A percentile compares a stretch with the other conserved stretches of the same genome.
These are phyloP conservation scores for Scedosporium aurantiacum DNA, from an alignment of 2,329 filamentous ascomycete species.

Conservation along the genomic window DNA sequence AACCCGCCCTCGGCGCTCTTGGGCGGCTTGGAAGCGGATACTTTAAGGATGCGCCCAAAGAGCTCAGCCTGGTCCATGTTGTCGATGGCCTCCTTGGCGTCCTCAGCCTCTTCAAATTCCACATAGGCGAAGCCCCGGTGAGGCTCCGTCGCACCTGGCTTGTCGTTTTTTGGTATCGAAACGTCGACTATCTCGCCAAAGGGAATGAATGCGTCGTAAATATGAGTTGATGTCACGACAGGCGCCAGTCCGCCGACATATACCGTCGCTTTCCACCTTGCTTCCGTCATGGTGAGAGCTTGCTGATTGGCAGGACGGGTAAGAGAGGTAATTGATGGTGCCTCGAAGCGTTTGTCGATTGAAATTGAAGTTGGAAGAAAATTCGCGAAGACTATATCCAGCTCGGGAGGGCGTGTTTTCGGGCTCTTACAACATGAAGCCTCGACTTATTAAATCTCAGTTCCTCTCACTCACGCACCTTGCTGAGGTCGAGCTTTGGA, in stretches of 20 bases:
- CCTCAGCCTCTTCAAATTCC: conserved; percentile 75
- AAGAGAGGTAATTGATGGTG: too few relatives aligned
- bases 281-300: conserved; percentile 57
- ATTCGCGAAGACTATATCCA: too few relatives aligned
- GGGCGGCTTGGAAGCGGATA: conserved; percentile 81
- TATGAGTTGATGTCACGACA: conserved; percentile 59
- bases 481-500: too few relatives aligned
- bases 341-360: too few relatives aligned
- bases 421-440: too few relatives aligned
- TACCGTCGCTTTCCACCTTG: conserved; percentile 80
- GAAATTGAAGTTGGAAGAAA: too few relatives aligned
- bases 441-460: too few relatives aligned
- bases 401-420: too few relatives aligned
- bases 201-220: conserved; percentile 88
- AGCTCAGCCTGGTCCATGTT: conserved; percentile 98
- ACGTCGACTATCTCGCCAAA: conserved; percentile 95
- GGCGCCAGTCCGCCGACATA: conserved; percentile 84
- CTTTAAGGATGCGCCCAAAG: conserved; percentile 84
- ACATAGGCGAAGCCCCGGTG: conserved; percentile 96
- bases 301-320: background rate
- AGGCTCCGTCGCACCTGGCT: conserved; percentile 62
- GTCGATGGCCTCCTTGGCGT: conserved; percentile 91
- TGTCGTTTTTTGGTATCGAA: conserved; percentile 77
- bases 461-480: too few relatives aligned
- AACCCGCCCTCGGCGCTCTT: conserved; percentile 81